Evolutionary conservation across 2,329 filamentous ascomycete species (phyloP).

Genomic region (Penicillium janthinellum): DNA sequence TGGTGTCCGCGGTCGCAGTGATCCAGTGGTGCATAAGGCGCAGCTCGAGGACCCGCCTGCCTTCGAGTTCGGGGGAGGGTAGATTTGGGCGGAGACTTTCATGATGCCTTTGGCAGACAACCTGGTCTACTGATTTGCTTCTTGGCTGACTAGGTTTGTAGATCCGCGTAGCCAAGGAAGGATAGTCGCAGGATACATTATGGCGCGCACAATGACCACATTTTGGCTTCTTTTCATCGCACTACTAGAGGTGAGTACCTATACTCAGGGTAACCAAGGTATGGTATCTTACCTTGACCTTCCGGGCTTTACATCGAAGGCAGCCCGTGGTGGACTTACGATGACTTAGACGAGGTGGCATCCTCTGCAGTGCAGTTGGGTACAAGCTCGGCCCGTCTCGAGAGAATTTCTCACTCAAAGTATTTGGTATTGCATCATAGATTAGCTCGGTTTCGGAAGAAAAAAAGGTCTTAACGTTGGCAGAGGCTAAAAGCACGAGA

Average conservation of each 20-base stretch:
- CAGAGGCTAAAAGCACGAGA: neutral
- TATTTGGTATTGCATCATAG: neutral
- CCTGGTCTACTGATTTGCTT: neutral
- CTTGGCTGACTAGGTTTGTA: constrained; percentile 12
- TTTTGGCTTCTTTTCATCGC: constrained; percentile 19
- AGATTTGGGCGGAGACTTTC: constrained; percentile 1
- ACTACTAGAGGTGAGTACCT: constrained; percentile 11
- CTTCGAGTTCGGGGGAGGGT: constrained; percentile 13
- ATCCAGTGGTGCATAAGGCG: constrained; percentile 24
- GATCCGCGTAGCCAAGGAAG: constrained; percentile 8
- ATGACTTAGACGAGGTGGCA: constrained; percentile 21
- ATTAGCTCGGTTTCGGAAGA: constrained; percentile 13
- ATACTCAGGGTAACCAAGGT: neutral
- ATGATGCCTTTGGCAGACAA: neutral
- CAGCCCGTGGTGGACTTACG: constrained; percentile 23
- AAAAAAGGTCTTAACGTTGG: neutral
- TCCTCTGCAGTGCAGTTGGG: neutral
- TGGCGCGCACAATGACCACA: constrained; percentile 21
- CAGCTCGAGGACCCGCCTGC: constrained; percentile 16
- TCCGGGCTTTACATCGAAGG: constrained; percentile 21
- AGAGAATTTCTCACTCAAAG: neutral
- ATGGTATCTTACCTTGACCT: constrained; percentile 19
- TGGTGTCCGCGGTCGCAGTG: constrained; percentile 20
- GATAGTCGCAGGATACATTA: constrained; percentile 17
- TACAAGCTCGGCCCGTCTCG: neutral